Base-by-base conservation (phyloP, 306 rosid species). In the Hippophae gyantsensis region DNA sequence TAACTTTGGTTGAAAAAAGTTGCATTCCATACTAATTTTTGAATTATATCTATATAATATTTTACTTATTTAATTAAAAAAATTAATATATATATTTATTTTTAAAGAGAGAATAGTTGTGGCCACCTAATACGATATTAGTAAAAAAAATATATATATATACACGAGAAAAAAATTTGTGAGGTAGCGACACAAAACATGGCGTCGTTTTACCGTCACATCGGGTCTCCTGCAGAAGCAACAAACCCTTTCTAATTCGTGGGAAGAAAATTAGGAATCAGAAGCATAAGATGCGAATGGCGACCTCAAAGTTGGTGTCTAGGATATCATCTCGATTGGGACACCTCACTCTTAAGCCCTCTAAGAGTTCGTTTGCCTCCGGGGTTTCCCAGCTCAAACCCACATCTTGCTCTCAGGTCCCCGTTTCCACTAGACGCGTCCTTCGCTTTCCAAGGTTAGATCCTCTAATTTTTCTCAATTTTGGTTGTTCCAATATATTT, bases 301-400 rank as follows among this genome's bases (percentile, higher is more conserved):
- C 92, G 67, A 63, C 85, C 26, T 65, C 79, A 27, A 89, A 72
- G 65, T 68, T 56, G 1, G 51, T 82, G 38, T 68, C 73, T 12
- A 82, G 95, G 75, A 78, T 86, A 9, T 81, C 87, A 1, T 76
- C 71, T 67, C 73, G 84, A 27, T 66, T 89, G 69, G 79, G 70
- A 3, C 27, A 82, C 27, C 57, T 79, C 32, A 60, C 81, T 54
- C 54, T 45, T 43, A 77, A 63, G 12, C 58, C 77, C 51, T 43
- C 68, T 45, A 83, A 79, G 71, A 68, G 60, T 26, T 60, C 80
- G 2, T 62, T 54, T 27, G 65, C 64, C 1, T 55, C 68, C 25
- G 75, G 67, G 51, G 65, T 59, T 66, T 57, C 73, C 47, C 58
- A 78, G 1, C 74, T 72, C 73, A 76, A 67, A 52, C 63, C 69